These are phyloP conservation scores for Fusarium vanettenii DNA, from an alignment of 2,329 filamentous ascomycete genomes.

Conservation along the genomic window DNA sequence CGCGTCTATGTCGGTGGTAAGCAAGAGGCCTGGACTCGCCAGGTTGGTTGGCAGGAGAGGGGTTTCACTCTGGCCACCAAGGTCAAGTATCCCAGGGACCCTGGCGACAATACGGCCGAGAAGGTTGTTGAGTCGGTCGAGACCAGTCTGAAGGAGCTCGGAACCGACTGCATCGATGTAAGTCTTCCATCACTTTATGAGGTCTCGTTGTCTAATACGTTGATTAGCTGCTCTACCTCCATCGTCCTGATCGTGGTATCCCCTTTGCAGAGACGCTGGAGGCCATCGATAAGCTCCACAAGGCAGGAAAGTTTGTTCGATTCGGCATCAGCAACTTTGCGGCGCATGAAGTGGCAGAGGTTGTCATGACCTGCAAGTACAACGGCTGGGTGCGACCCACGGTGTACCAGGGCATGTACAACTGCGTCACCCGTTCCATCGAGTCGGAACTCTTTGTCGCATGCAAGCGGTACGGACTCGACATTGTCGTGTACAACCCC, in stretches of 20 bases:
- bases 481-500: conserved; percentile 86
- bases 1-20: conserved; percentile 76
- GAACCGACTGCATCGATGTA: conserved; percentile 77
- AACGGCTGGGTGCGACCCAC: conserved; percentile 85
- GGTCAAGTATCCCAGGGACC: conserved; percentile 69
- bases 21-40: conserved; percentile 82
- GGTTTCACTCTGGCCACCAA: conserved; percentile 85
- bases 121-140: conserved; percentile 75
- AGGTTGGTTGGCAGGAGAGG: conserved; percentile 82
- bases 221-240: conserved; percentile 52
- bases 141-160: conserved; percentile 76
- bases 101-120: conserved; percentile 71
- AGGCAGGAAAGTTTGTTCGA: conserved; percentile 84
- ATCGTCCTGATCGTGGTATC: conserved; percentile 66
- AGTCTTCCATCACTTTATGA: conserved; percentile 39
- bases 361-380: conserved; percentile 81
- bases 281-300: conserved; percentile 83
- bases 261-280: conserved; percentile 85
- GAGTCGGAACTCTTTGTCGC: conserved; percentile 80
- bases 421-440: conserved; percentile 79
- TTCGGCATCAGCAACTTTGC: conserved; percentile 88
- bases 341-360: conserved; percentile 88
- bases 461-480: conserved; percentile 80
- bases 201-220: conserved; percentile 8
- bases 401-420: conserved; percentile 91